Conservation (phyloP, 2,329 filamentous ascomycete genomes). For the Alternaria gaisen region DNA sequence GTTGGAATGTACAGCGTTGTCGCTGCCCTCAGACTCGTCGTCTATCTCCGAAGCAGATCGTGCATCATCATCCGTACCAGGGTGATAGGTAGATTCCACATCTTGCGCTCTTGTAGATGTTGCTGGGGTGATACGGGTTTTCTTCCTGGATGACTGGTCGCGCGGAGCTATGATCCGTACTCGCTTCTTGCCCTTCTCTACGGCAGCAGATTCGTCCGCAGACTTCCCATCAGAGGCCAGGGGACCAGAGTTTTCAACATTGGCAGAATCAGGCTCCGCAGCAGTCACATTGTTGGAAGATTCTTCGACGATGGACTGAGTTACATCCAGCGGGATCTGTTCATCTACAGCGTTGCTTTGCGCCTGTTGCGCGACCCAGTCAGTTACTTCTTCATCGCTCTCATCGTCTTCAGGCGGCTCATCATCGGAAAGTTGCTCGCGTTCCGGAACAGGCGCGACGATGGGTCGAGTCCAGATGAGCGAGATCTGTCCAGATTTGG, state of each 20-base stretch:
- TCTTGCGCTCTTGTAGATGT: background rate
- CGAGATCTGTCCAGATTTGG: slow-evolving; percentile 19
- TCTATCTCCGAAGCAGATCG: slow-evolving; percentile 22
- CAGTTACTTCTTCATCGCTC: slow-evolving; percentile 11
- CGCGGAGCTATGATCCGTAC: slow-evolving; percentile 27
- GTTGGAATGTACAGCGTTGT: slow-evolving; percentile 4
- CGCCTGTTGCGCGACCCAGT: background rate
- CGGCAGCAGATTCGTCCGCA: background rate
- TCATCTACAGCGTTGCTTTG: background rate
- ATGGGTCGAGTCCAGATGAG: slow-evolving; percentile 19
- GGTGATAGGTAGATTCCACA: slow-evolving; percentile 3
- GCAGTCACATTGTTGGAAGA: background rate
- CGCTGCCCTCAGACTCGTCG: slow-evolving; percentile 8
- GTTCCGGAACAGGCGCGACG: slow-evolving; percentile 7
- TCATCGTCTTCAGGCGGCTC: slow-evolving; percentile 17
- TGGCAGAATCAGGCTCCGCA: background rate
- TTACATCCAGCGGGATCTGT: background rate
- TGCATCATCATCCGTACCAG: slow-evolving; percentile 21
- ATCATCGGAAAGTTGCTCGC: slow-evolving; percentile 2
- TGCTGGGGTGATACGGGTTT: slow-evolving; percentile 5
- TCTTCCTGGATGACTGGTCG: slow-evolving; percentile 24
- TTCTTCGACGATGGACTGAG: background rate
- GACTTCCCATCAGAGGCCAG: background rate
- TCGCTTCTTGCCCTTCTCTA: slow-evolving; percentile 29
- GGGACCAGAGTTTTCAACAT: background rate